Base-by-base conservation (phyloP, 1,139 yeast species). In the Geotrichum fermentans region DNA sequence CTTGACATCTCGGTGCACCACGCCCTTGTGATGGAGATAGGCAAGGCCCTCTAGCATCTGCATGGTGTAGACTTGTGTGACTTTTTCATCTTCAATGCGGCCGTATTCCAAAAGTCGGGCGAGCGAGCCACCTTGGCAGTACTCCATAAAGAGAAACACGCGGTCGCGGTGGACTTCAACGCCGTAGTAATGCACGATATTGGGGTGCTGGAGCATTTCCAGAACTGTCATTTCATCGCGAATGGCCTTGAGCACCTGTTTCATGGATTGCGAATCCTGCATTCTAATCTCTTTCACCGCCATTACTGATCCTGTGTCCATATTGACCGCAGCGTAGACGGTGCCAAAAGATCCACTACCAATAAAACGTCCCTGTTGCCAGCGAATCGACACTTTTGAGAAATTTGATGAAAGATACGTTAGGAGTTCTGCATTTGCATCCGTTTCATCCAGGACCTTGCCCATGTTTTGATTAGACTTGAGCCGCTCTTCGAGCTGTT, bases 311-410 rank as follows among this genome's bases (percentile, higher is more conserved):
- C 97, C 97, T 17, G 96, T 88, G 58, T 90, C 97, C 56, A 92
- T 75, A 62, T 92, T 89, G 29, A 88, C 85, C 0, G 97, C 96
- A 0, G 95, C 89, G 65, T 78, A 92, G 2, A 92, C 98, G 52
- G 86, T 82, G 10, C 98, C 98, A 73, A 92, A 94, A 0, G 97
- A 81, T 43, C 98, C 98, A 40, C 96, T 95, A 4, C 98, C 98
- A 60, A 92, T 80, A 60, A 81, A 89, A 52, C 84, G 79, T 43
- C 97, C 96, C 69, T 92, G 95, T 65, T 92, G 97, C 98, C 98
- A 92, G 65, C 96, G 81, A 55, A 92, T 89, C 0, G 97, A 84
- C 28, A 90, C 85, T 61, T 90, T 84, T 0, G 96, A 85, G 59
- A 90, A 84, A 0, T 95, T 85, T 0, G 96, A 86, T 0, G 97